Evolutionary conservation across 768 basidiomycete genomes (phyloP), one percentile per base, ranked within the genome.

Genomic region (Xerocomus potaroensis): DNA sequence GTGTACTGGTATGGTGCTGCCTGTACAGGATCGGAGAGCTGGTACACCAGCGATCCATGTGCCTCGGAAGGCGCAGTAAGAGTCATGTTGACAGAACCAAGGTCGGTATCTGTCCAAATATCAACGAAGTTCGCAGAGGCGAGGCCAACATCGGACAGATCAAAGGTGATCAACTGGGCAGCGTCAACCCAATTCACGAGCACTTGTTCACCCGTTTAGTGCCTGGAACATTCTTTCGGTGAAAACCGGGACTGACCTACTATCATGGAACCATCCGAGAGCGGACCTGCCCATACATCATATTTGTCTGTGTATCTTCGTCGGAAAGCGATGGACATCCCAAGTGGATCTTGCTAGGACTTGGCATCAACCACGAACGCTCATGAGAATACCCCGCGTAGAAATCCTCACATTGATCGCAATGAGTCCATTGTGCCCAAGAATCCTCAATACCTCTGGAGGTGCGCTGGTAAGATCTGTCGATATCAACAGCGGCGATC

Each of bases 261-360:
- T 15, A 53, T 26, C 18, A 23, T 2, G 4, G 37, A 52, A 16
- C 43, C 50, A 10, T 48, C 43, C 5, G 53, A 21, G 6, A 54
- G 40, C 18, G 22, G 29, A 40, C 43, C 50, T 0, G 32, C 22
- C 50, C 50, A 54, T 11, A 48, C 43, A 14, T 53, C 50, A 18
- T 48, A 42, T 6, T 23, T 24, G 31, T 51, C 35, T 7, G 53
- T 52, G 32, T 52, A 54, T 19, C 50, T 45, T 39, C 50, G 29
- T 7, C 21, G 22, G 30, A 52, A 54, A 2, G 32, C 4, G 12
- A 54, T 45, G 3, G 51, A 53, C 14, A 11, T 9, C 6, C 51
- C 50, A 5, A 55, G 47, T 9, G 39, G 15, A 34, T 55, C 54
- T 55, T 53, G 54, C 54, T n/a, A 11, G 10, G n/a, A n/a, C n/a